Percentiles rank a stretch among this genome's conserved stretches.
Evolutionary conservation across 352 stramenopile species (phyloP).

Genomic region (Phytopythium montanum): DNA sequence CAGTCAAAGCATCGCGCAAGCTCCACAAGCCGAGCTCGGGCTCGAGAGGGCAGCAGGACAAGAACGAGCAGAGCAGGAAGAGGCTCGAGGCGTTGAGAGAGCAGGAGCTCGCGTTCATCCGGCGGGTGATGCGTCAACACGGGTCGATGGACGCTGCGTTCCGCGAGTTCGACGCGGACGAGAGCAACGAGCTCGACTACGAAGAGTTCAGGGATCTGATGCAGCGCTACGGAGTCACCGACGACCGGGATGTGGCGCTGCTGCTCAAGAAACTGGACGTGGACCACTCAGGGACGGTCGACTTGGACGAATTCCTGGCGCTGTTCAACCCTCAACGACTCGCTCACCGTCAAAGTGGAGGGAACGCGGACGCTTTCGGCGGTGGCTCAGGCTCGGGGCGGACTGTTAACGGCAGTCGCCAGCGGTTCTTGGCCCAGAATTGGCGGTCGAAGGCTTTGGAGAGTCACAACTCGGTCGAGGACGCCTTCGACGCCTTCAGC

Average conservation of each 20-base stretch:
- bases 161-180: constrained; percentile 28
- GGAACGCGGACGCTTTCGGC: not conserved
- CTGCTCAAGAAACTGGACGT: constrained; percentile 42
- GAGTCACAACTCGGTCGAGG: constrained; percentile 22
- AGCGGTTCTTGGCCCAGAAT: constrained; percentile 33
- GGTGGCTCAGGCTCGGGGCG: not conserved
- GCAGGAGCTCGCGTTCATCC: constrained; percentile 51
- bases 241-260: constrained; percentile 42
- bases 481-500: constrained; percentile 46
- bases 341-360: constrained; percentile 8
- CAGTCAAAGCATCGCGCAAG: constrained; percentile 14
- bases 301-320: constrained; percentile 49
- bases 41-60: constrained; percentile 9
- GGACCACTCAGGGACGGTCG: constrained; percentile 44
- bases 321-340: constrained; percentile 42
- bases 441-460: constrained; percentile 46
- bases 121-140: constrained; percentile 33
- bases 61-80: constrained; percentile 15
- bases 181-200: constrained; percentile 39
- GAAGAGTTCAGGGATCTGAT: constrained; percentile 59
- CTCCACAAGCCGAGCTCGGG: constrained; percentile 9
- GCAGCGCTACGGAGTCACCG: constrained; percentile 42
- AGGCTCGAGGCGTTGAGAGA: constrained; percentile 28
- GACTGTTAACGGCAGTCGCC: constrained; percentile 4
- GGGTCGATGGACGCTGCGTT: constrained; percentile 47